These are phyloP conservation scores for Talaromyces rugulosus DNA, from an alignment of 2,329 filamentous ascomycete species.

Conservation along the genomic window DNA sequence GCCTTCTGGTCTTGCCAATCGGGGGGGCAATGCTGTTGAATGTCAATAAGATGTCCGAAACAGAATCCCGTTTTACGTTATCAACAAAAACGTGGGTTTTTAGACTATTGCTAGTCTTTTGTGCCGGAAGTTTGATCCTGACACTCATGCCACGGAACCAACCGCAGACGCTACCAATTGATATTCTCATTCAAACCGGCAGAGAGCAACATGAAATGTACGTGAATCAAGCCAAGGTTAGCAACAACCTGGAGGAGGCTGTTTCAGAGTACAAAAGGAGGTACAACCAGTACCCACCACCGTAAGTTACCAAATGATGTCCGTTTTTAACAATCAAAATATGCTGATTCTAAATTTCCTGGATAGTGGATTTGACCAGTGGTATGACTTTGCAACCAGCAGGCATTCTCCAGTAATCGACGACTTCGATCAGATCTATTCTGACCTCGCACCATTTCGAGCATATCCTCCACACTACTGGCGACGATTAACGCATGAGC, in stretches of 20 bases:
- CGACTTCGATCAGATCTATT: slow-evolving; percentile 57
- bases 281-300: slow-evolving; percentile 54
- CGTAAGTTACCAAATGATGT: slow-evolving; percentile 29
- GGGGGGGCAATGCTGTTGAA: slow-evolving; percentile 27
- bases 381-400: slow-evolving; percentile 54
- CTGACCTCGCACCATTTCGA: slow-evolving; percentile 55
- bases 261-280: slow-evolving; percentile 49
- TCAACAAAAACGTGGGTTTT: slow-evolving; percentile 29
- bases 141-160: slow-evolving; percentile 37
- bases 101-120: slow-evolving; percentile 35
- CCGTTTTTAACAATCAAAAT: not conserved
- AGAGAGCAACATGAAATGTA: slow-evolving; percentile 47
- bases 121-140: slow-evolving; percentile 39
- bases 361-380: slow-evolving; percentile 52
- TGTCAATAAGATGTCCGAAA: not conserved
- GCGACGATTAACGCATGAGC: slow-evolving; percentile 49
- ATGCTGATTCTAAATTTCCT: slow-evolving; percentile 10
- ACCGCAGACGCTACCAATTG: slow-evolving; percentile 51
- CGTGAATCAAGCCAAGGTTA: slow-evolving; percentile 43
- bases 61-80: not conserved
- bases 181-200: slow-evolving; percentile 50
- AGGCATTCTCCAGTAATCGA: slow-evolving; percentile 54
- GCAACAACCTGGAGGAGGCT: slow-evolving; percentile 46
- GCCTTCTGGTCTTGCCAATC: slow-evolving; percentile 28
- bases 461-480: slow-evolving; percentile 49